These are phyloP conservation scores for Logfia minima DNA, from an alignment of 129 eudicot genomes.

Conservation along the genomic window DNA sequence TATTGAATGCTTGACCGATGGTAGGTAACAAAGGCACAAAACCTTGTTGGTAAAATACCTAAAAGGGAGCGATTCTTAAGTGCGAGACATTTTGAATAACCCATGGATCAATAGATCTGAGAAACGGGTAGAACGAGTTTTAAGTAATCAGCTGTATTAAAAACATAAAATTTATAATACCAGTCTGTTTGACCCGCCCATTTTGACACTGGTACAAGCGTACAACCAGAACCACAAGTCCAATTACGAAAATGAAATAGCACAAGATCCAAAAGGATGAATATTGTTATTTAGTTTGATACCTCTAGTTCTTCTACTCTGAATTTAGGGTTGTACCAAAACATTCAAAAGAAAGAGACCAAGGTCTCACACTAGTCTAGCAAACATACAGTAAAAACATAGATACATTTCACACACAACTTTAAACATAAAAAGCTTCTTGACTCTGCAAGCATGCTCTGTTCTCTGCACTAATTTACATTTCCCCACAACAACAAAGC, in stretches of 20 bases:
- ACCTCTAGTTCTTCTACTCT: conserved; percentile 15
- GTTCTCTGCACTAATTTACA: conserved; percentile 30
- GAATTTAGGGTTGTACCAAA: background rate
- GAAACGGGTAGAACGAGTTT: background rate
- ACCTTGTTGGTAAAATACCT: background rate
- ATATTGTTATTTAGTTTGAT: background rate
- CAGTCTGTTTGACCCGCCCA: background rate
- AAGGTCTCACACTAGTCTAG: conserved; percentile 22
- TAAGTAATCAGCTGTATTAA: too few relatives aligned
- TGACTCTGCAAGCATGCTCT: conserved; percentile 28
- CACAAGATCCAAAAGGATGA: background rate
- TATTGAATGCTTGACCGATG: conserved; percentile 8
- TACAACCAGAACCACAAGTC: background rate
- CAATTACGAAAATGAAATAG: background rate
- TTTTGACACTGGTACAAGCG: background rate
- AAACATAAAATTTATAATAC: background rate
- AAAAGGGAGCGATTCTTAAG: too few relatives aligned
- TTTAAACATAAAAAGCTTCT: conserved; percentile 19
- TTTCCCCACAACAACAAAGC: conserved; percentile 19
- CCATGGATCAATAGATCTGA: background rate
- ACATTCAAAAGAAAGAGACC: background rate
- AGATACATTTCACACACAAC: conserved; percentile 26
- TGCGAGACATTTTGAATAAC: background rate
- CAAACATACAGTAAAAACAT: background rate
- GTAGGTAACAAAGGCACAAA: background rate